Conservation (phyloP, 805 yeast species). For the Ogataea degrootiae region DNA sequence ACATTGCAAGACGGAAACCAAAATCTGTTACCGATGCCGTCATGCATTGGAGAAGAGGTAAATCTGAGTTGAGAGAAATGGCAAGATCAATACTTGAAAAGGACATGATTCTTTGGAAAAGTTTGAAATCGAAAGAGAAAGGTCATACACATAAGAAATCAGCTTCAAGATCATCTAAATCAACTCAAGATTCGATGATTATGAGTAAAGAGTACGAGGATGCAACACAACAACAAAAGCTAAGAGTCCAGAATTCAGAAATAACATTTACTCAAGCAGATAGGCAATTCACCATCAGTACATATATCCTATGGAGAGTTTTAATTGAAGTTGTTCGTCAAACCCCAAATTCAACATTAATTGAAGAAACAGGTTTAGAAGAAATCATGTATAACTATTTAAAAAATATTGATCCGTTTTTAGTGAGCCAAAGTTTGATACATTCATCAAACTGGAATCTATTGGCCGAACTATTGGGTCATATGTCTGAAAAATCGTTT, state of each 20-base stretch:
- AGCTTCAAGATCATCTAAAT: slow-evolving; percentile 18
- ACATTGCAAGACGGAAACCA: slow-evolving; percentile 84
- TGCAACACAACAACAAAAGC: slow-evolving; percentile 17
- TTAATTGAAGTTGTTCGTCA: slow-evolving; percentile 89
- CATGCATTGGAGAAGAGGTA: slow-evolving; percentile 96
- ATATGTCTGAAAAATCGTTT: slow-evolving; percentile 82
- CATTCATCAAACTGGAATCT: slow-evolving; percentile 92
- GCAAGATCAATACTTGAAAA: slow-evolving; percentile 51
- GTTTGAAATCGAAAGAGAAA: slow-evolving; percentile 8
- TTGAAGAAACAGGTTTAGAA: slow-evolving; percentile 78
- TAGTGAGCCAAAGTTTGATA: slow-evolving; percentile 62
- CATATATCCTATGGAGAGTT: slow-evolving; percentile 85
- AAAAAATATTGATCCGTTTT: slow-evolving; percentile 76
- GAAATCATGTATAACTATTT: slow-evolving; percentile 91
- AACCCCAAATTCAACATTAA: slow-evolving; percentile 66
- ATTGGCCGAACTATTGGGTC: slow-evolving; percentile 83
- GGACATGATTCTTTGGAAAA: slow-evolving; percentile 25
- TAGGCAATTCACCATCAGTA: slow-evolving; percentile 77
- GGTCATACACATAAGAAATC: slow-evolving; percentile 20
- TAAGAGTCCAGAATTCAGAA: slow-evolving; percentile 38
- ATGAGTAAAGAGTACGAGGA: slow-evolving; percentile 7
- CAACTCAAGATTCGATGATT: slow-evolving; percentile 10
- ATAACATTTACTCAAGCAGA: slow-evolving; percentile 80
- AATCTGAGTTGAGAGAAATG: slow-evolving; percentile 76
- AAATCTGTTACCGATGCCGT: slow-evolving; percentile 96